Conservation (phyloP, 2,329 filamentous ascomycete species). For the Cladosporium austrohemisphaericum region DNA sequence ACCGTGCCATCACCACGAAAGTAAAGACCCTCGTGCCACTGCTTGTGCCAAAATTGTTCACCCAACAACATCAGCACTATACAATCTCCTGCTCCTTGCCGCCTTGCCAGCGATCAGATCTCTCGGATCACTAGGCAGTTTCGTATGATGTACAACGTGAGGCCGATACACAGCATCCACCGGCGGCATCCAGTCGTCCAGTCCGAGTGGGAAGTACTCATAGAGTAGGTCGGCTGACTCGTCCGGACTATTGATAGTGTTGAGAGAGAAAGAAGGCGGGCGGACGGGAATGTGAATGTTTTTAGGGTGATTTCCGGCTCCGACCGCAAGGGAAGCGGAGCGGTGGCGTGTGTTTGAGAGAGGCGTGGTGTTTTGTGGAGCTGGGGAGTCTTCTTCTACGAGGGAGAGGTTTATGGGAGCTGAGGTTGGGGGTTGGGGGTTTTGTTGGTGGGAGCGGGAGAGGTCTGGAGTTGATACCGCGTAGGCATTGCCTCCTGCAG, state of each 20-base stretch:
- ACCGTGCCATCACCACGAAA: too few species aligned
- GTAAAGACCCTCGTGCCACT: too few species aligned
- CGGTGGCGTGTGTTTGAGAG: constrained; percentile 19
- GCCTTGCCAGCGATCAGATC: constrained; percentile 31
- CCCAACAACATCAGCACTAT: constrained; percentile 40
- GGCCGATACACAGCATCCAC: constrained; percentile 87
- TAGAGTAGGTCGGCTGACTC: constrained; percentile 83
- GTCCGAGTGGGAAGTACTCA: constrained; percentile 87
- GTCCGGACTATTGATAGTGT: constrained; percentile 58
- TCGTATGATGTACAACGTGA: constrained; percentile 88
- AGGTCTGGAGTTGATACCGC: constrained; percentile 50
- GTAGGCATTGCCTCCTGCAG: constrained; percentile 22
- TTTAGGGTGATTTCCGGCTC: constrained; percentile 18
- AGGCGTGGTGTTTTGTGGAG: constrained; percentile 25
- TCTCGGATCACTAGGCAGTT: constrained; percentile 46
- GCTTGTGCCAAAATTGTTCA: constrained; percentile 19
- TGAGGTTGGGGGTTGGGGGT: constrained; percentile 35
- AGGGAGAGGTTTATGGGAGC: constrained; percentile 54
- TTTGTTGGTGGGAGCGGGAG: constrained; percentile 39
- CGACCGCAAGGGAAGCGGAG: constrained; percentile 3
- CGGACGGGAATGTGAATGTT: constrained; percentile 34
- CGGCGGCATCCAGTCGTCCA: constrained; percentile 90
- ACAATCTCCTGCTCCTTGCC: constrained; percentile 41
- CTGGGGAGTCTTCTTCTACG: constrained; percentile 51
- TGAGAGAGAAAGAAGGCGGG: constrained; percentile 45